These are phyloP conservation scores for slime mould (Dictyostelium discoideum) DNA, from an alignment of 78 protist species.

Conservation along the genomic window DNA sequence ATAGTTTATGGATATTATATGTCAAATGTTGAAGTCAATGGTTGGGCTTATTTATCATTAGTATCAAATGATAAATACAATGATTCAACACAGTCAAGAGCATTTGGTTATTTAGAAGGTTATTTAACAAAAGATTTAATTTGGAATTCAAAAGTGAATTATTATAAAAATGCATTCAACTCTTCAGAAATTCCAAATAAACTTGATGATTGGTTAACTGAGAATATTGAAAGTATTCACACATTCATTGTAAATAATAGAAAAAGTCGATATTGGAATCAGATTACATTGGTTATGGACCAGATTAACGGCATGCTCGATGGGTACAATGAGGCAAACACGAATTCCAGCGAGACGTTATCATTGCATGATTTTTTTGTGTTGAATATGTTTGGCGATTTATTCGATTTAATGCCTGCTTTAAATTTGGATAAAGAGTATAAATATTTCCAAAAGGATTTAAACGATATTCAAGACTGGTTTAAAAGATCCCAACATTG, in stretches of 20 bases:
- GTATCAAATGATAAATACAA: conserved; percentile 13
- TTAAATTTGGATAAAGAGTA: background rate
- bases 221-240: background rate
- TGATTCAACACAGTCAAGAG: conserved; percentile 72
- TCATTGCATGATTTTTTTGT: conserved; percentile 27
- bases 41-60: conserved; percentile 77
- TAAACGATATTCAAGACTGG: conserved; percentile 28
- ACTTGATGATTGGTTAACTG: background rate
- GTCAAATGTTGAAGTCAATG: background rate
- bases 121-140: conserved; percentile 35
- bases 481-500: conserved; percentile 69
- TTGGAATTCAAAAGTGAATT: conserved; percentile 33
- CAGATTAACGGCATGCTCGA: conserved; percentile 61
- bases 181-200: background rate
- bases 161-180: background rate
- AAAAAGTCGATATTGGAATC: conserved; percentile 60
- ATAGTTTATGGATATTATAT: background rate
- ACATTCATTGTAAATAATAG: background rate
- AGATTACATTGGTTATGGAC: background rate
- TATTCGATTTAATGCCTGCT: conserved; percentile 49
- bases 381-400: conserved; percentile 78
- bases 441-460: background rate
- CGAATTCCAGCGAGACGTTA: background rate
- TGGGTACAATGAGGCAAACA: conserved; percentile 14
- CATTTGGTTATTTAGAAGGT: conserved; percentile 88